Base-by-base conservation (phyloP, 1,139 yeast species). In the Candida labiduridarum region DNA sequence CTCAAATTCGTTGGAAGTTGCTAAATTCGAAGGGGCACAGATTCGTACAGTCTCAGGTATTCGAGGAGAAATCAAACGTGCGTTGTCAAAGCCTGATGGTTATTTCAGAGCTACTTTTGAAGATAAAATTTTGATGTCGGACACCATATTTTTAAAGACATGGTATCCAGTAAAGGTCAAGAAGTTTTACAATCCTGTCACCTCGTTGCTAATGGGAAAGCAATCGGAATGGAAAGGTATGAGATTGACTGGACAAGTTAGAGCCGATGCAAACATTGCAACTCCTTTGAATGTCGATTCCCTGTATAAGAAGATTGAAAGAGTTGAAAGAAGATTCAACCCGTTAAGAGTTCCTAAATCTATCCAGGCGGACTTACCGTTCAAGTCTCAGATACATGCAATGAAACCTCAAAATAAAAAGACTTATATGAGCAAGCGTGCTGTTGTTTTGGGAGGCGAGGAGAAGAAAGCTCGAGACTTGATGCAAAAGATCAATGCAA, bases 91-190 rank as follows among this genome's bases (percentile, higher is more conserved):
- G 59, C 97, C 98, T 0, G 98, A 92, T 53, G 99, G 99, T n/a
- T 86, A 89, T 66, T 95, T 82, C 76, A 83, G 99, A 67, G 99
- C 99, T n/a, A 86, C 98, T 1, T 95, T 95, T 69, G 99, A 95
- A 69, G 99, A 95, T 67, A 94, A 92, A 71, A 82, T 94, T 38
- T 78, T 92, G 54, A 81, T 94, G 87, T 82, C 96, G 55, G 99
- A 94, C 68, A 88, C 89, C 47, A 81, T 95, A 12, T 87, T 94
- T 60, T 74, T 95, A 65, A 86, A 96, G 66, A 94, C 98, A 1
- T 95, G 99, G 99, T 92, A 91, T 66, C 98, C 98, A 1, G 95
- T 95, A 44, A 83, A 83, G 58, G 89, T 95, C 14, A 87, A 94
- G 67, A 85, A 85, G 66, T 94, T 90, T 69, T 95, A 94, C 71